A percentile compares a stretch with the other conserved stretches of the same genome.
These are phyloP conservation scores for Chytriomyces hyalinus DNA, from an alignment of 192 early-diverging fungal species.

Conservation along the genomic window DNA sequence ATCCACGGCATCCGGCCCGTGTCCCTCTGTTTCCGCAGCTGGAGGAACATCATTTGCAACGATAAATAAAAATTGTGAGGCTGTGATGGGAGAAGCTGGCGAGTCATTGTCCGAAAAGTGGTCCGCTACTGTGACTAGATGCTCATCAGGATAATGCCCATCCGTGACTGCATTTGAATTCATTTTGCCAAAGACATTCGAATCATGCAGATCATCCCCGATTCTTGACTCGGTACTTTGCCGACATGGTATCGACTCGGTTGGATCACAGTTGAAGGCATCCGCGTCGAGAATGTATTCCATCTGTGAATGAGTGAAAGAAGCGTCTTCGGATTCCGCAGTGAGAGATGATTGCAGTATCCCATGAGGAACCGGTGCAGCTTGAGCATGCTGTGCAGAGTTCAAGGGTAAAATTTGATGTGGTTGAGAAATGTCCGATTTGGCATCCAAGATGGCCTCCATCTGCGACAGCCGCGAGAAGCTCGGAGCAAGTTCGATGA, in stretches of 20 bases:
- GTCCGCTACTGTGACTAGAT: neutral
- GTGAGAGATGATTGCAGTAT: too few species aligned
- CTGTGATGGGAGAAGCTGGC: neutral
- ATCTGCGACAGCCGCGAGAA: too few species aligned
- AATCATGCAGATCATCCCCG: neutral
- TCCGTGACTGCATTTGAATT: neutral
- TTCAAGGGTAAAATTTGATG: too few species aligned
- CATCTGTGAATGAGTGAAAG: neutral
- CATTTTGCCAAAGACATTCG: neutral
- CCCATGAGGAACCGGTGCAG: too few species aligned
- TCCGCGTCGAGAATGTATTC: neutral
- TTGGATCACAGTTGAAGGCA: neutral
- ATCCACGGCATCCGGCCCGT: too few species aligned
- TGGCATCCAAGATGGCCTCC: too few species aligned
- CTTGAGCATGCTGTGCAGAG: too few species aligned
- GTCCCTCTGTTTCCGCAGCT: neutral
- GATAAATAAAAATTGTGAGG: neutral
- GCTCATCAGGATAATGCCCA: neutral
- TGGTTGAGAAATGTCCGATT: too few species aligned
- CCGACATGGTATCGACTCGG: neutral
- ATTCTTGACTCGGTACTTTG: neutral
- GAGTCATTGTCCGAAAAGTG: neutral
- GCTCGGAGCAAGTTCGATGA: too few species aligned
- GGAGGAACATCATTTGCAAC: slow-evolving; percentile 2
- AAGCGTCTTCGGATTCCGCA: neutral